Evolutionary conservation across 768 basidiomycete genomes (phyloP).

Genomic region (Lanmaoa pseudosensibilis): DNA sequence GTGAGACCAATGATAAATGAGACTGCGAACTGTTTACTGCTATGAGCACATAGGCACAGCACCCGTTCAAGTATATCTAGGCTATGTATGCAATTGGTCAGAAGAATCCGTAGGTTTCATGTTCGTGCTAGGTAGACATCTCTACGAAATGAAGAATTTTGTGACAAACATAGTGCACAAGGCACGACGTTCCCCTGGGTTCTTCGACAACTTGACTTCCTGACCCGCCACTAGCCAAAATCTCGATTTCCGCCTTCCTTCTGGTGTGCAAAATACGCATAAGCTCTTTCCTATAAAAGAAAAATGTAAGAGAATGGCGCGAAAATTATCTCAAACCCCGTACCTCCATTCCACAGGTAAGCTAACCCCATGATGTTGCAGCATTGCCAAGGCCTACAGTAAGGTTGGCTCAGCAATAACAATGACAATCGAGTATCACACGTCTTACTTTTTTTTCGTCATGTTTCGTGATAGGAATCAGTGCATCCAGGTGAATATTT

Average conservation of each 20-base stretch:
- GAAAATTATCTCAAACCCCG: constrained; percentile 16
- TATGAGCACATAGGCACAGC: neutral
- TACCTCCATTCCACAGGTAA: constrained; percentile 73
- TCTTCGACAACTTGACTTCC: constrained; percentile 4
- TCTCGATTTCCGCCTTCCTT: constrained; percentile 94
- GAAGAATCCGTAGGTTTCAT: neutral
- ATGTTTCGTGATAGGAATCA: constrained; percentile 67
- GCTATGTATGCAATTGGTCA: neutral
- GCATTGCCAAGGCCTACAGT: constrained; percentile 65
- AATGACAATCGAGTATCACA: neutral
- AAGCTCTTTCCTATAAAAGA: constrained; percentile 66
- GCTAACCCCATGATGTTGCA: constrained; percentile 39
- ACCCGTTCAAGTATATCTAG: too few relatives aligned
- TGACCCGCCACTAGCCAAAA: constrained; percentile 37
- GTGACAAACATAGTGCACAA: constrained; percentile 30
- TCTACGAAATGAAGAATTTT: constrained; percentile 28
- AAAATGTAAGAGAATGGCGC: constrained; percentile 1
- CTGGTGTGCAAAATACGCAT: constrained; percentile 74
- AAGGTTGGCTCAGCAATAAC: neutral
- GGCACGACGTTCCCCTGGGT: constrained; percentile 12
- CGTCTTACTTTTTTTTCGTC: constrained; percentile 72
- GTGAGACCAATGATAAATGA: neutral
- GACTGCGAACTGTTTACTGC: neutral
- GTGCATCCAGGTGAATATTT: constrained; percentile 53
- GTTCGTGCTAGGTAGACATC: constrained; percentile 19